These are phyloP conservation scores for Hypoxylon sp. DNA, from an alignment of 2,329 filamentous ascomycete genomes.

Conservation along the genomic window DNA sequence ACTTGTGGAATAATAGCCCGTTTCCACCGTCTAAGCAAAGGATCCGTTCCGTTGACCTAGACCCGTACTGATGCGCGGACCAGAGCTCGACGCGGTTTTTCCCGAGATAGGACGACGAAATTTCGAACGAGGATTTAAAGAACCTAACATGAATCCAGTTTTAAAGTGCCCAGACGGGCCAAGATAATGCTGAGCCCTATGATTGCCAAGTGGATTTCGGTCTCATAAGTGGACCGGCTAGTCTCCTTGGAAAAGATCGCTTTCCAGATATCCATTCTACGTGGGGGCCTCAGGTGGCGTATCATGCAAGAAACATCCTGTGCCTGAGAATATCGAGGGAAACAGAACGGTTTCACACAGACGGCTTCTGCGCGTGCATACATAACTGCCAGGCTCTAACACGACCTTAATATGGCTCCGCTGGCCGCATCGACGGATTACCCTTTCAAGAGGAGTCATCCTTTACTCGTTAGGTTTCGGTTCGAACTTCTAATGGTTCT, in stretches of 20 bases:
- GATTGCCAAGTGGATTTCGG: constrained; percentile 36
- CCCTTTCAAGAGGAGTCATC: constrained; percentile 34
- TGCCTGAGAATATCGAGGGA: constrained; percentile 5
- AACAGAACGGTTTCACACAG: constrained; percentile 14
- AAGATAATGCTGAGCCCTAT: constrained; percentile 37
- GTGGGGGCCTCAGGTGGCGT: constrained; percentile 34
- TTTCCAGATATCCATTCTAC: constrained; percentile 29
- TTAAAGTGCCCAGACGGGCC: constrained; percentile 27
- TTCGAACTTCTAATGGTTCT: constrained; percentile 23
- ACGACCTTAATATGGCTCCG: background rate
- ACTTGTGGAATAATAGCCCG: constrained; percentile 7
- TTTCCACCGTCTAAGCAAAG: constrained; percentile 26
- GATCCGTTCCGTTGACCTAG: constrained; percentile 17
- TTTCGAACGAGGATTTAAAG: constrained; percentile 19
- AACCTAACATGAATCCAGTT: constrained; percentile 28
- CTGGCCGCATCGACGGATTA: constrained; percentile 30
- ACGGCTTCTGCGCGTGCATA: constrained; percentile 20
- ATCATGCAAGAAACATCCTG: constrained; percentile 15
- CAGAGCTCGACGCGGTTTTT: constrained; percentile 32
- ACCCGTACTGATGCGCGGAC: background rate
- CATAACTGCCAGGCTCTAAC: constrained; percentile 4
- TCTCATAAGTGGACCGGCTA: constrained; percentile 34
- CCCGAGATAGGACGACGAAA: constrained; percentile 37
- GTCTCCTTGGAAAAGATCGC: constrained; percentile 16
- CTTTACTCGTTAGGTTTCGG: constrained; percentile 25